A percentile compares a stretch with the other conserved stretches of the same genome.
These are phyloP conservation scores for Trichoderma oligosporum DNA, from an alignment of 2,329 filamentous ascomycete genomes.

Conservation along the genomic window DNA sequence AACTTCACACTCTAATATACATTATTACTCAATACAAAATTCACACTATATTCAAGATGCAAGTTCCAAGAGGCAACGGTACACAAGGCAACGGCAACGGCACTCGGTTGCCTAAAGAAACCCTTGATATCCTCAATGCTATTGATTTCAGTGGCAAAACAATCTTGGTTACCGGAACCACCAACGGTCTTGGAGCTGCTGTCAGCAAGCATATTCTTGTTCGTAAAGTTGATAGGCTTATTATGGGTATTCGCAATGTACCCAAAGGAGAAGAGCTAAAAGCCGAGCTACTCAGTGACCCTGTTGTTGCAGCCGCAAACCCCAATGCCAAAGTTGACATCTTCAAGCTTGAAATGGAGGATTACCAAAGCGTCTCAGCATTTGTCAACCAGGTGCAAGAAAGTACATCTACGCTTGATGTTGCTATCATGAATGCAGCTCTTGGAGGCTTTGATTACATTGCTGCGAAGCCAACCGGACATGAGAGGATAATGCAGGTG, in stretches of 20 bases:
- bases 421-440: neutral
- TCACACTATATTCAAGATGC: neutral
- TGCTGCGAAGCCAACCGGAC: neutral
- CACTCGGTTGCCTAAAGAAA: neutral
- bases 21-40: neutral
- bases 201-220: neutral
- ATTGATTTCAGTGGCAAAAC: neutral
- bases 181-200: neutral
- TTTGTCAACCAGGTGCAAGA: neutral
- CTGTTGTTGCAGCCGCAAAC: neutral
- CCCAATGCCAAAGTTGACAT: neutral
- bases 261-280: neutral
- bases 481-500: neutral
- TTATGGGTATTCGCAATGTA: conserved; percentile 1
- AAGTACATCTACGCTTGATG: neutral
- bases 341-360: conserved; percentile 1
- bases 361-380: neutral
- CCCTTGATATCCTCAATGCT: neutral
- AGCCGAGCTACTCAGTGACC: neutral
- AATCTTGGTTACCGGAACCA: neutral
- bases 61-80: neutral
- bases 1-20: neutral
- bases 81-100: neutral
- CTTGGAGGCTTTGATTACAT: neutral
- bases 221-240: neutral